These are phyloP conservation scores for Phaeophleospora eucalypticola DNA, from an alignment of 2,329 filamentous ascomycete genomes.

Conservation along the genomic window DNA sequence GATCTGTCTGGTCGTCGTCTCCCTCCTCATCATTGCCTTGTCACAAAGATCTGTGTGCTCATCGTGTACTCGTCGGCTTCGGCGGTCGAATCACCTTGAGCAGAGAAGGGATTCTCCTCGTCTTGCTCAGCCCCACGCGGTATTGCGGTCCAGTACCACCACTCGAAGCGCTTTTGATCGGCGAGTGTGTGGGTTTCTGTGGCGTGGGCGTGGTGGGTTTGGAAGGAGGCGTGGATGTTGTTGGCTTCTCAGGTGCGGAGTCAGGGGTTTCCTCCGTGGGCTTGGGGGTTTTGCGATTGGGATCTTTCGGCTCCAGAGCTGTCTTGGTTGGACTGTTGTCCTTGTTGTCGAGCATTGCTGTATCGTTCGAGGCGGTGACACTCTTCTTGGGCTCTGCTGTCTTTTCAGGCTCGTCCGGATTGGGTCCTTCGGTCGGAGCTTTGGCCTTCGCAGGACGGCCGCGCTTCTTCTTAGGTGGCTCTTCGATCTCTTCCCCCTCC, in stretches of 20 bases:
- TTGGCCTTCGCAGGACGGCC: constrained; percentile 31
- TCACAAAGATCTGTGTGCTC: too few relatives aligned
- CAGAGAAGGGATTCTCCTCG: constrained; percentile 46
- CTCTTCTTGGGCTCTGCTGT: not conserved
- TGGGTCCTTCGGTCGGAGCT: not conserved
- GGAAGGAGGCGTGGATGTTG: not conserved
- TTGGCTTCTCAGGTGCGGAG: not conserved
- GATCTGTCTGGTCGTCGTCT: not conserved
- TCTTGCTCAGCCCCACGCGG: constrained; percentile 48
- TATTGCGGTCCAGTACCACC: constrained; percentile 33
- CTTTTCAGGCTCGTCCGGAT: too few relatives aligned
- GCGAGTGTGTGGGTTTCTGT: constrained; percentile 20
- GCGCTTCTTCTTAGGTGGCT: constrained; percentile 40
- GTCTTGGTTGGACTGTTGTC: constrained; percentile 6
- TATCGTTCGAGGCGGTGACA: constrained; percentile 1
- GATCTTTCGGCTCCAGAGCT: constrained; percentile 6
- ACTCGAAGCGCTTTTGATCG: constrained; percentile 28
- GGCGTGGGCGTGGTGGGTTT: not conserved
- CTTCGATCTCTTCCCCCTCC: constrained; percentile 6
- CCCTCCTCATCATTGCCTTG: not conserved
- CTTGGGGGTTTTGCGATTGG: constrained; percentile 1
- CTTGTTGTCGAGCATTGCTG: too few relatives aligned
- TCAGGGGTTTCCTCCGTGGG: not conserved
- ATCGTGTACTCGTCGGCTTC: not conserved
- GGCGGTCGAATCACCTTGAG: constrained; percentile 24